Base-by-base conservation (phyloP, 1,139 yeast genomes). In the Nakaseomyces kungkrabaensis region DNA sequence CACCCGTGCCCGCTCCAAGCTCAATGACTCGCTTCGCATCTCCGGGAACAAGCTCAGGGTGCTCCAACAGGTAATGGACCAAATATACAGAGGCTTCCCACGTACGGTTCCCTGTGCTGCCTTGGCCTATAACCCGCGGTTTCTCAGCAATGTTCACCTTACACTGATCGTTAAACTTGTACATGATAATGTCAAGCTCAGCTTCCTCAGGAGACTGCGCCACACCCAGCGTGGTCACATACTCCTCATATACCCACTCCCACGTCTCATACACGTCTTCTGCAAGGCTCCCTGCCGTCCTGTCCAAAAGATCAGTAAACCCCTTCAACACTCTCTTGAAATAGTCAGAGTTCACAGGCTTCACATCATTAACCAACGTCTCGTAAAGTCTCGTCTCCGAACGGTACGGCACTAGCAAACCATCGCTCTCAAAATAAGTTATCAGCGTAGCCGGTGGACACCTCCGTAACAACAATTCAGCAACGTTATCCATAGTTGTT, bases 21-120 rank as follows among this genome's bases (percentile, higher is more conserved):
- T 90, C 97, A 29, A 88, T 63, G 0, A 85, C 65, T 0, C 61
- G 61, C 22, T 17, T 27, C 26, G 37, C 13, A 31, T 26, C 45
- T 5, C 22, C 40, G 42, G 36, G 36, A 10, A 24, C 25, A 13
- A 40, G 29, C 5, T 13, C 31, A 8, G 32, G 32, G 43, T 47
- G 33, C 41, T 48, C 43, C 4, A 51, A 41, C 0, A 85, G 57
- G 56, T 67, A 78, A 47, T 78, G 73, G 7, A 82, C 69, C 17
- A 89, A 68, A 52, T 72, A 87, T n/a, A 86, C 58, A 0, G 96
- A 85, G 0, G 96, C 97, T 62, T 88, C 97, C 97, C 97, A 90
- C 0, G 97, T 90, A 43, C 97, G 71, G 51, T 81, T 69, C 0
- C 97, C 97, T 0, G 97, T 90, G 1, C 95, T 84, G 6, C 94